Conservation (phyloP, 495 filamentous ascomycete species). For the Penicillium nucicola region DNA sequence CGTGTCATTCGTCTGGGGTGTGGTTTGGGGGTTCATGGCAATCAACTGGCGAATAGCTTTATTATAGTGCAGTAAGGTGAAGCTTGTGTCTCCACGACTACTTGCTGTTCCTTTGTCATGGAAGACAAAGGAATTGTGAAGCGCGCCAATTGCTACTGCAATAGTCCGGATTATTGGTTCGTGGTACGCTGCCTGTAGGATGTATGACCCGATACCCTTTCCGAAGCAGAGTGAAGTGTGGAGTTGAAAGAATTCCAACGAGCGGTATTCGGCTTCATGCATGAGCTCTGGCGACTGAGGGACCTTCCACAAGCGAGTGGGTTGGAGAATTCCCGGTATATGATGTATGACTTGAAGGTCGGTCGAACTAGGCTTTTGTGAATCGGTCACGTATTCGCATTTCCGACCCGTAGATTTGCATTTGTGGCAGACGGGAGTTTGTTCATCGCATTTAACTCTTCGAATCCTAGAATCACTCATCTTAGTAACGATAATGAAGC, state of each 20-base stretch:
- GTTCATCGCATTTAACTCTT: slow-evolving; percentile 65
- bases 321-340: slow-evolving; percentile 9
- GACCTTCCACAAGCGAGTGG: slow-evolving; percentile 6
- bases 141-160: slow-evolving; percentile 57
- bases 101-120: slow-evolving; percentile 12
- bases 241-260: slow-evolving; percentile 58
- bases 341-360: slow-evolving; percentile 16
- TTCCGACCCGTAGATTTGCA: slow-evolving; percentile 47
- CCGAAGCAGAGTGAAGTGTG: slow-evolving; percentile 55
- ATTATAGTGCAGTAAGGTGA: slow-evolving; percentile 54
- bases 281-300: slow-evolving; percentile 8
- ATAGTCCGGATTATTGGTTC: slow-evolving; percentile 61
- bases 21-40: slow-evolving; percentile 1
- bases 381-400: slow-evolving; percentile 31
- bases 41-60: slow-evolving; percentile 41
- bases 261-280: slow-evolving; percentile 41
- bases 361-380: background rate
- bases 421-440: slow-evolving; percentile 51
- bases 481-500: background rate
- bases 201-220: slow-evolving; percentile 48
- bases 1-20: slow-evolving; percentile 21
- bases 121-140: slow-evolving; percentile 55
- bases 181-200: slow-evolving; percentile 55
- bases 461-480: slow-evolving; percentile 41
- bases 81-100: slow-evolving; percentile 1